phyloP scores from a whole-genome alignment of 371 early-diverging fungal genomes.

The Apophysomyces ossiformis region DNA sequence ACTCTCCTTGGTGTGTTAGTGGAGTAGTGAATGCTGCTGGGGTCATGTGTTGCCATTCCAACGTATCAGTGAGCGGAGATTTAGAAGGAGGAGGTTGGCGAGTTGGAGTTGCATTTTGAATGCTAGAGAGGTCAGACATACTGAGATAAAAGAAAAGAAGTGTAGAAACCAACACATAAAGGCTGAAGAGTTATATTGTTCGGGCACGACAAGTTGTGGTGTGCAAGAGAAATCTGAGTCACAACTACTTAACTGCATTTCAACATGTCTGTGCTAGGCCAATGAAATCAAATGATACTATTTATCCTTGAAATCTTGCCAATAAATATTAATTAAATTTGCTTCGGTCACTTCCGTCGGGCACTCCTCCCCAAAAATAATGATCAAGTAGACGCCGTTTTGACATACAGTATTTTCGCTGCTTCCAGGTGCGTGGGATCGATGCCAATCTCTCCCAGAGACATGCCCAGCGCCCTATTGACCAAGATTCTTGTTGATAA shows the following conservation, averaged over 20 bases:
- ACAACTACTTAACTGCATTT: too few relatives aligned
- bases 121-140: not conserved
- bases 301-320: too few relatives aligned
- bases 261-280: too few relatives aligned
- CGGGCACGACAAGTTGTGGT: too few relatives aligned
- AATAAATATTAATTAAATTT: too few relatives aligned
- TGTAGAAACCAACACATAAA: too few relatives aligned
- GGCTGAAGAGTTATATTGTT: too few relatives aligned
- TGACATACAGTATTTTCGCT: slow-evolving; percentile 2
- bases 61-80: slow-evolving; percentile 9
- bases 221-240: too few relatives aligned
- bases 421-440: not conserved
- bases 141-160: not conserved
- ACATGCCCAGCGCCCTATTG: not conserved
- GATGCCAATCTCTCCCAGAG: not conserved
- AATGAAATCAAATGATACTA: too few relatives aligned
- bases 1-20: not conserved
- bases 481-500: slow-evolving; percentile 11
- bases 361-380: too few relatives aligned
- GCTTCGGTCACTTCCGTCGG: too few relatives aligned
- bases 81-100: slow-evolving; percentile 10
- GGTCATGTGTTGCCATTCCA: not conserved
- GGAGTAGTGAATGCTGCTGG: not conserved
- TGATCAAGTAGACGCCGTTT: too few relatives aligned
- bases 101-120: slow-evolving; percentile 7